Evolutionary conservation across 1,284 basidiomycete species (phyloP).

Genomic region (Hemileia vastatrix): DNA sequence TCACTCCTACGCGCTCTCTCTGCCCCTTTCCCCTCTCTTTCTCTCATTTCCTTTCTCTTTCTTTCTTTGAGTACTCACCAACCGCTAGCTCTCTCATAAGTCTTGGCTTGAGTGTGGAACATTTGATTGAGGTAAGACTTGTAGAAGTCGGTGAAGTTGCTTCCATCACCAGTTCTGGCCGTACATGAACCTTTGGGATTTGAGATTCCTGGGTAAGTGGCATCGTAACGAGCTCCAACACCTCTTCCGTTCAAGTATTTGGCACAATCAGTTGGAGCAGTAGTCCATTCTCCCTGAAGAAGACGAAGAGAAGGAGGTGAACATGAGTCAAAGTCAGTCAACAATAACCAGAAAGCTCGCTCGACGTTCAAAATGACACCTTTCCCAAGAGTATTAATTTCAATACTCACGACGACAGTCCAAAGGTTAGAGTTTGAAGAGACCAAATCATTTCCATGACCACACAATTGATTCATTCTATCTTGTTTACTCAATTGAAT

Average conservation of each 20-base stretch:
- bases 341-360: too few relatives aligned
- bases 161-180: slow-evolving; percentile 60
- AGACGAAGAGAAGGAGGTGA: too few relatives aligned
- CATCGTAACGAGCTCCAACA: slow-evolving; percentile 40
- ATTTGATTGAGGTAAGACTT: slow-evolving; percentile 48
- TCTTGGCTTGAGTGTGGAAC: slow-evolving; percentile 38
- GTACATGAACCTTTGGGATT: slow-evolving; percentile 60
- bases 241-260: slow-evolving; percentile 28
- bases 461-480: too few relatives aligned
- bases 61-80: too few relatives aligned
- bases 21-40: too few relatives aligned
- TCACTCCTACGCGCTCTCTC: too few relatives aligned
- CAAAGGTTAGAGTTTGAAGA: too few relatives aligned
- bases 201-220: slow-evolving; percentile 31
- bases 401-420: slow-evolving; percentile 26
- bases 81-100: slow-evolving; percentile 32
- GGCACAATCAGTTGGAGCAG: slow-evolving; percentile 14
- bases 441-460: too few relatives aligned
- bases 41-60: too few relatives aligned
- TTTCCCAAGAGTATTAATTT: too few relatives aligned
- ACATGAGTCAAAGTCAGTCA: neutral
- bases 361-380: too few relatives aligned
- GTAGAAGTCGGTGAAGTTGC: slow-evolving; percentile 63
- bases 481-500: too few relatives aligned
- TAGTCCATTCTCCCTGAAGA: slow-evolving; percentile 22